These are phyloP conservation scores for Psilocybe azurescens DNA, from an alignment of 768 basidiomycete genomes.

Conservation along the genomic window DNA sequence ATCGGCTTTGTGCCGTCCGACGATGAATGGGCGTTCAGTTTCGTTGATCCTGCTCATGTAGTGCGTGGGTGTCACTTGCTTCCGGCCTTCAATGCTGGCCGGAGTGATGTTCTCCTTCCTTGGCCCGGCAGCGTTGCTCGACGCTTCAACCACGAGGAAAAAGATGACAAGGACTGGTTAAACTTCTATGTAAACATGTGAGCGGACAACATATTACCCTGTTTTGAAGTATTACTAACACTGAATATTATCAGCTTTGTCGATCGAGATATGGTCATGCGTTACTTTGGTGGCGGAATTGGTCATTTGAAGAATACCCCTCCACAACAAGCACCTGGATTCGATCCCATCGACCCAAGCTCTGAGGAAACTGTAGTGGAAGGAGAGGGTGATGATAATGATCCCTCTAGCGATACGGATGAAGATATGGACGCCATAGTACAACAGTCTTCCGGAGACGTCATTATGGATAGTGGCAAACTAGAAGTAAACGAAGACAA, in stretches of 20 bases:
- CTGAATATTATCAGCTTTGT: slow-evolving; percentile 6
- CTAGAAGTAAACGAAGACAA: too few species aligned
- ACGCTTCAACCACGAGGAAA: neutral
- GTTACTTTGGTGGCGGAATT: slow-evolving; percentile 10
- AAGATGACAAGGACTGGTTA: slow-evolving; percentile 21
- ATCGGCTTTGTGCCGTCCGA: slow-evolving; percentile 26
- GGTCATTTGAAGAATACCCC: neutral
- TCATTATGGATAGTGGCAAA: too few species aligned
- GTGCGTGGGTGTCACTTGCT: slow-evolving; percentile 33
- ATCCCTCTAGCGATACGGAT: too few species aligned
- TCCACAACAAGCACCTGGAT: too few species aligned
- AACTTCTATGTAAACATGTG: slow-evolving; percentile 42
- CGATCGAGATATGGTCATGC: slow-evolving; percentile 19
- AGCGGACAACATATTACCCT: slow-evolving; percentile 6
- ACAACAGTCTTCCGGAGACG: too few species aligned
- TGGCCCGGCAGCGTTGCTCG: neutral
- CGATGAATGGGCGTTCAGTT: slow-evolving; percentile 31
- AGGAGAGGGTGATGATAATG: too few species aligned
- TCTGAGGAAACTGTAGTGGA: too few species aligned
- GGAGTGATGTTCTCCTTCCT: slow-evolving; percentile 12
- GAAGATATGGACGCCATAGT: too few species aligned
- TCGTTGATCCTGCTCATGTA: slow-evolving; percentile 31
- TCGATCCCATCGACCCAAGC: too few species aligned
- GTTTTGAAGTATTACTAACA: neutral
- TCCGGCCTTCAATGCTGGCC: slow-evolving; percentile 27